These are phyloP conservation scores for Leccinum laetum DNA, from an alignment of 1,284 basidiomycete genomes.

Conservation along the genomic window DNA sequence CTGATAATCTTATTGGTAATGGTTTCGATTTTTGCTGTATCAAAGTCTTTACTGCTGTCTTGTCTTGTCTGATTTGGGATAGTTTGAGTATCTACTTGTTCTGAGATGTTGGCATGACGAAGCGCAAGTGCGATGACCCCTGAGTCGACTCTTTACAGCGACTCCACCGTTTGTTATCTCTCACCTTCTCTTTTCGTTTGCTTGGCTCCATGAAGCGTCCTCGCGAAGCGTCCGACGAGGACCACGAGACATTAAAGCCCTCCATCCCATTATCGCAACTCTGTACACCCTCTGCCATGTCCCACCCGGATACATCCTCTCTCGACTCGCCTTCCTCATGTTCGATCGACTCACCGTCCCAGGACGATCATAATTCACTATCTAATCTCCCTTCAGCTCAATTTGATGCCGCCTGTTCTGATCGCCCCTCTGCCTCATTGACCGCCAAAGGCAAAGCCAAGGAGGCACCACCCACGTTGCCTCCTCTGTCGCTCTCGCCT, in stretches of 20 bases:
- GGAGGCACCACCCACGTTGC: constrained; percentile 41
- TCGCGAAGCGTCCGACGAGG: constrained; percentile 33
- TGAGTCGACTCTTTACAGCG: constrained; percentile 27
- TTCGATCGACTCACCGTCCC: not conserved
- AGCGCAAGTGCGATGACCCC: constrained; percentile 12
- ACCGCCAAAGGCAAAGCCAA: too few species aligned
- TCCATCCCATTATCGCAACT: constrained; percentile 17
- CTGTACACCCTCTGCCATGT: constrained; percentile 17
- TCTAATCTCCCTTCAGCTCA: constrained; percentile 25
- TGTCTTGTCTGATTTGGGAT: constrained; percentile 7
- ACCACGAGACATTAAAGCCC: constrained; percentile 14
- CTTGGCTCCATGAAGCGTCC: constrained; percentile 39
- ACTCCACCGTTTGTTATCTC: not conserved
- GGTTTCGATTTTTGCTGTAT: constrained; percentile 22
- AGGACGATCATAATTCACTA: constrained; percentile 12
- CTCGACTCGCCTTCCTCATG: not conserved
- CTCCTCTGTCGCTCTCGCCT: constrained; percentile 60
- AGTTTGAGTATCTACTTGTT: constrained; percentile 5
- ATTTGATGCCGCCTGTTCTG: too few species aligned
- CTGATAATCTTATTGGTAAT: constrained; percentile 34
- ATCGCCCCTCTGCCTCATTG: too few species aligned
- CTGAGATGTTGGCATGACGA: constrained; percentile 18
- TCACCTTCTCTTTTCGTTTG: constrained; percentile 13
- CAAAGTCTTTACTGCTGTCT: constrained; percentile 10
- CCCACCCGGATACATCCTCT: not conserved